Conservation (phyloP, 2,329 filamentous ascomycete species). For the Pestalotiopsis sp. region DNA sequence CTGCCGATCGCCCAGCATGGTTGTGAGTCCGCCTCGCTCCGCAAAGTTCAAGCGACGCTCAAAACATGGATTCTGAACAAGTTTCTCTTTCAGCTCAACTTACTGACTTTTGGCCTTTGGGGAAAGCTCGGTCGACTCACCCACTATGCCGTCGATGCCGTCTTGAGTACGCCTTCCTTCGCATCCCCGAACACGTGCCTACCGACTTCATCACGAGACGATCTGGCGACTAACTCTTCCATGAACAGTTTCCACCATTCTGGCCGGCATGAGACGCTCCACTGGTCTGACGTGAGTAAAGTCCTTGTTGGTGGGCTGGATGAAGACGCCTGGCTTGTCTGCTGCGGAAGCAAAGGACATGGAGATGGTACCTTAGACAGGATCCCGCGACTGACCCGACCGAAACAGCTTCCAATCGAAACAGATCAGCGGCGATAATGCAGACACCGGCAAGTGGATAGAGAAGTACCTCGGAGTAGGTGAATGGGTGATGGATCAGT, state of each 20-base stretch:
- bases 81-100: slow-evolving; percentile 61
- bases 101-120: slow-evolving; percentile 70
- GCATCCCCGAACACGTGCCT: neutral
- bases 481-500: slow-evolving; percentile 98
- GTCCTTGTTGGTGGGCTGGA: slow-evolving; percentile 13
- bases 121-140: slow-evolving; percentile 88
- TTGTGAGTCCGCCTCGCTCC: slow-evolving; percentile 13
- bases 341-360: slow-evolving; percentile 5
- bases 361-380: neutral
- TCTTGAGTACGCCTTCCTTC: slow-evolving; percentile 69
- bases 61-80: slow-evolving; percentile 39
- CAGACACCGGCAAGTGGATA: slow-evolving; percentile 84
- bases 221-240: slow-evolving; percentile 20
- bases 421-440: slow-evolving; percentile 76
- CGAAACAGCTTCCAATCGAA: slow-evolving; percentile 81
- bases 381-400: slow-evolving; percentile 43
- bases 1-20: slow-evolving; percentile 10
- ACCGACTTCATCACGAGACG: neutral
- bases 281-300: slow-evolving; percentile 92
- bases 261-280: slow-evolving; percentile 95
- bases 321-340: neutral
- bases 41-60: neutral
- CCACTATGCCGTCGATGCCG: slow-evolving; percentile 95
- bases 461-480: slow-evolving; percentile 92
- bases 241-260: slow-evolving; percentile 82